phyloP scores from a whole-genome alignment of 2,329 filamentous ascomycete species.

The Cercospora nicotianae region DNA sequence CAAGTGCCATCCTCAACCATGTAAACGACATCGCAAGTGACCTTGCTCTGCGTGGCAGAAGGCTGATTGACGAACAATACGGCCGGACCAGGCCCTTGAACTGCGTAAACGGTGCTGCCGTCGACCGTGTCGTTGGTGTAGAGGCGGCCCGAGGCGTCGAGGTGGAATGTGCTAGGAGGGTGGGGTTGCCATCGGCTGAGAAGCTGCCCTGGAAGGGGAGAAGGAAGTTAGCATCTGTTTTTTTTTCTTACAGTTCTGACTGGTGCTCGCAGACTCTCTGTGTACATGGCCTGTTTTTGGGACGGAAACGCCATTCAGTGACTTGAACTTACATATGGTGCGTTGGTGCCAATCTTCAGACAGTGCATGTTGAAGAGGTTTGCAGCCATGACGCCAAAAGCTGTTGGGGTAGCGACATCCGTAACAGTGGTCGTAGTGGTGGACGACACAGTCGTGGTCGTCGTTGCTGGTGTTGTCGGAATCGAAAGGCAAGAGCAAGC shows the following conservation, averaged over 20 bases:
- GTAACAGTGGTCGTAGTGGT: background rate
- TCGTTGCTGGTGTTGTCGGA: background rate
- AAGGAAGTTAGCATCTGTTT: background rate
- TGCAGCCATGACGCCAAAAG: background rate
- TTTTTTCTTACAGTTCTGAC: too few species aligned
- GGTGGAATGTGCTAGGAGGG: background rate
- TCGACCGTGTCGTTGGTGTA: background rate
- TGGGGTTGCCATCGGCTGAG: background rate
- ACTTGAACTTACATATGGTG: background rate
- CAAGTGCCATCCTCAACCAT: background rate
- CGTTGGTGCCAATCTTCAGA: background rate
- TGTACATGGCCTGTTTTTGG: too few species aligned
- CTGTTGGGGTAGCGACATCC: background rate
- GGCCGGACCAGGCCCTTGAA: background rate
- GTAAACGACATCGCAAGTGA: background rate
- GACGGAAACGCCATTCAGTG: too few species aligned
- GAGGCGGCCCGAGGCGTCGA: background rate
- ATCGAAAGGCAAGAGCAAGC: background rate
- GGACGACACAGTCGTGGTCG: background rate
- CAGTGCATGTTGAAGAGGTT: background rate
- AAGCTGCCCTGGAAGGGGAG: background rate
- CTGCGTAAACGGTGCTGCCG: background rate
- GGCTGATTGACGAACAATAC: background rate
- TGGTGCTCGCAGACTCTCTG: background rate
- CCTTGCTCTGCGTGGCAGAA: background rate